Base-by-base conservation (phyloP, 1,284 basidiomycete genomes). In the Trichosporon asahii region DNA sequence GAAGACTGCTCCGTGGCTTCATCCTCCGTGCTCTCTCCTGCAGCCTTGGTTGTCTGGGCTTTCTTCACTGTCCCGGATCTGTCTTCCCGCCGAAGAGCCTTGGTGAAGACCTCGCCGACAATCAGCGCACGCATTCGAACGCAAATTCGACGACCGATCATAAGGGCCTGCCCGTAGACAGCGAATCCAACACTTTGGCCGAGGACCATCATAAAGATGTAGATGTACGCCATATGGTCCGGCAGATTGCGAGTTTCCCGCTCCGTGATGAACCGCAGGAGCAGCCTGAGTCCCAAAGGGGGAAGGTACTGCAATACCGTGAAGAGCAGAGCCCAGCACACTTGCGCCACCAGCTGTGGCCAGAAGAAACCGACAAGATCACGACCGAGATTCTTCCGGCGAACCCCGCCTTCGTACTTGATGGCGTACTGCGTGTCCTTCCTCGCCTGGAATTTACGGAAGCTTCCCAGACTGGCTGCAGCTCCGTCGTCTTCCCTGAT, bases 51-150 rank as follows among this genome's bases (percentile, higher is more conserved):
- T 3, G 68, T 68, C 9, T 77, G 76, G 1, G 66, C 64, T 25
- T 76, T 76, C 68, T 78, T 80, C 61, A 78, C 79, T 1, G 76
- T 71, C 0, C 83, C 82, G n/a, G 82, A 78, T 44, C 82, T 78
- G 72, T 87, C 86, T 68, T 84, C 82, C 23, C 86, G 76, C 14
- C 87, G 82, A 0, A 88, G 81, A 0, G 86, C 85, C 77, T 88
- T 88, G 65, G 85, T 85, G 72, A 87, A 86, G 31, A 87, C 85
- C 70, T 88, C 86, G 49, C 85, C 79, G 71, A 87, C 83, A 67
- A 88, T 83, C 70, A 88, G 84, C 0, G 86, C 82, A 33, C 84
- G 78, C 35, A 84, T 72, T 15, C 84, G 78, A 29, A 86, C 83
- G 67, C 85, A 86, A 25, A 83, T 69, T 31, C 85, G 79, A 15